Conservation (phyloP, 1,284 basidiomycete species). For the Apiotrichum gracile region DNA sequence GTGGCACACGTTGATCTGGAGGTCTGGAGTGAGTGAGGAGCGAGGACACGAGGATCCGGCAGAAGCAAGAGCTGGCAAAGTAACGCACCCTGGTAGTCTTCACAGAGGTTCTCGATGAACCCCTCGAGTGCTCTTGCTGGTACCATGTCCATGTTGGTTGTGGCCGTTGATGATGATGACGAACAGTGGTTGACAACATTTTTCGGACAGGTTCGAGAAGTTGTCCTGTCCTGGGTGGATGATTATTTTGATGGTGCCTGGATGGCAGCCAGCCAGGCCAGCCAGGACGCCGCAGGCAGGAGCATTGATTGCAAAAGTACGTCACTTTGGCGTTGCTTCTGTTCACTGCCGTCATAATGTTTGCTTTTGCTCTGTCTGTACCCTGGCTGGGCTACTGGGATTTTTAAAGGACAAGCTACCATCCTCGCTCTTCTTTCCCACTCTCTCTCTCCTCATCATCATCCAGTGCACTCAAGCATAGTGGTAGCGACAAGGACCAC, state of each 20-base stretch:
- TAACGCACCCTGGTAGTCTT: slow-evolving; percentile 16
- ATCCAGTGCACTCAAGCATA: neutral
- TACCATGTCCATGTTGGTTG: neutral
- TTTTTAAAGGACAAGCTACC: neutral
- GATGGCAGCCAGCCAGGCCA: neutral
- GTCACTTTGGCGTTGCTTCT: too few species aligned
- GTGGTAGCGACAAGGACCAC: neutral
- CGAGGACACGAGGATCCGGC: neutral
- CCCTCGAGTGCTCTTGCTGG: slow-evolving; percentile 1
- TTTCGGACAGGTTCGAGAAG: too few species aligned
- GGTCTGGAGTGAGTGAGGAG: slow-evolving; percentile 14
- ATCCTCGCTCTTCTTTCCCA: neutral
- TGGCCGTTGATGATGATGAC: neutral
- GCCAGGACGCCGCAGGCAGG: neutral
- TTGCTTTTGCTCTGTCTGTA: too few species aligned
- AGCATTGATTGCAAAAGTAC: too few species aligned
- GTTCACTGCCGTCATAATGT: too few species aligned
- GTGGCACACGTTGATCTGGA: slow-evolving; percentile 43
- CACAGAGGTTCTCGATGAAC: slow-evolving; percentile 7
- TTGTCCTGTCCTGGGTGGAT: too few species aligned
- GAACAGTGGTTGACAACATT: neutral
- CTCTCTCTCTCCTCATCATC: neutral
- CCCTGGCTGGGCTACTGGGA: too few species aligned
- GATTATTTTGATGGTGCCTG: neutral
- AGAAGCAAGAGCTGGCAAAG: neutral